phyloP scores from a whole-genome alignment of 2,329 filamentous ascomycete genomes.

The Gnomoniopsis smithogilvyi region DNA sequence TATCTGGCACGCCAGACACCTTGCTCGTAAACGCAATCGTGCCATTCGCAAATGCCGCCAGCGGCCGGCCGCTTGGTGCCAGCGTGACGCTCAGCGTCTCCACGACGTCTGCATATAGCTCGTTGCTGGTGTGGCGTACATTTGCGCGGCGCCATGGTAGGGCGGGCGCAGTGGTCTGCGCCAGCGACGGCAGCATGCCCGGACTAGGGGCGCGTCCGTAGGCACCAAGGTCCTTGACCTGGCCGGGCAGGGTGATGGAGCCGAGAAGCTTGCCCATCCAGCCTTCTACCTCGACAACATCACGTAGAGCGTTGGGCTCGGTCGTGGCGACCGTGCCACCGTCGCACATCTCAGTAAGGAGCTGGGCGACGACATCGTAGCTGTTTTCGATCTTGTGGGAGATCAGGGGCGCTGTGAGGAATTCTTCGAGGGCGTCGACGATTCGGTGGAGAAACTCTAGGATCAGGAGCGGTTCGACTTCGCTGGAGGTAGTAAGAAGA shows the following conservation, averaged over 20 bases:
- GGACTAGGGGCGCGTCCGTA: conserved; percentile 12
- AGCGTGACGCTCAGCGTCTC: conserved; percentile 86
- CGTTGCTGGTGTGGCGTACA: conserved; percentile 93
- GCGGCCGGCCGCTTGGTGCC: conserved; percentile 82
- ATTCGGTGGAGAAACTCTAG: conserved; percentile 94
- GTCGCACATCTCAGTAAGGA: conserved; percentile 96
- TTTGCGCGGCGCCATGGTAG: conserved; percentile 89
- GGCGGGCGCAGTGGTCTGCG: conserved; percentile 42
- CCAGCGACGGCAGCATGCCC: conserved; percentile 6
- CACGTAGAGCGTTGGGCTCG: conserved; percentile 87
- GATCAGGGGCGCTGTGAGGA: conserved; percentile 82
- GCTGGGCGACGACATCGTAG: conserved; percentile 91
- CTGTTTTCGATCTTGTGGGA: conserved; percentile 82
- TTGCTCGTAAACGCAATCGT: conserved; percentile 95
- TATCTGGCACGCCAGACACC: conserved; percentile 89
- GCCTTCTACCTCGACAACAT: conserved; percentile 87
- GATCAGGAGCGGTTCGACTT: conserved; percentile 84
- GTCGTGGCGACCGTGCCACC: conserved; percentile 85
- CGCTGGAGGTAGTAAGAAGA: conserved; percentile 77
- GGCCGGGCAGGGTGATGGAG: conserved; percentile 76
- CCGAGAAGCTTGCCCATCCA: conserved; percentile 86
- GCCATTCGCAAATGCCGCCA: conserved; percentile 84
- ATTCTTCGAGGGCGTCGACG: conserved; percentile 90
- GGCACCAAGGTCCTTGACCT: conserved; percentile 20
- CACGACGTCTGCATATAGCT: conserved; percentile 93